Base-by-base conservation (phyloP, 345 rosid species). In the Bruguiera sexangula region DNA sequence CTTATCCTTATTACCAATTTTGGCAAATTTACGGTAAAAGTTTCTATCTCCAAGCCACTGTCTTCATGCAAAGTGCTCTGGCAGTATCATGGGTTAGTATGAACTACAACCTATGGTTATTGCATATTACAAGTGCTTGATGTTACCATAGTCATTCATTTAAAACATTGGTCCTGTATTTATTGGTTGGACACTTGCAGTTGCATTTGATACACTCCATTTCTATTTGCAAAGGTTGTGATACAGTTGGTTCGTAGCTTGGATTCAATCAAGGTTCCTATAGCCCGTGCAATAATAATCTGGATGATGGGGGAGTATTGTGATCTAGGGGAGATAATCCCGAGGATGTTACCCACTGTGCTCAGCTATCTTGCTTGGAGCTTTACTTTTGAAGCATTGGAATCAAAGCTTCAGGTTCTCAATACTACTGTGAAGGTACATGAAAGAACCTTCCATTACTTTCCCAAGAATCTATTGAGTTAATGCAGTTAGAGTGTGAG, bases 241-340 rank as follows among this genome's bases (percentile, higher is more conserved):
- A 80, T 90, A 67, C 96, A 87, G 82, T 75, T 95, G 79, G 76
- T 95, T 62, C 87, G 90, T 72, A 78, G 85, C 79, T 82, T 95
- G 80, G 99, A 95, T 80, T 83, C 96, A 66, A 80, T 95, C 79
- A 92, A 82, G 83, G 88, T 92, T 65, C 79, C 98, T 65, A 86
- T 89, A 69, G 96, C 96, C 63, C 98, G 99, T 68, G 93, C 91
- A 72, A 87, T 86, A 70, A 80, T 95, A 80, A 84, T 89, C 79
- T 95, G 99, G 99, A 88, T 95, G 96, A 76, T 88, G 67, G 99
- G 96, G 60, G 96, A 87, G 69, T 95, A 92, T 74, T 76, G 83
- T 77, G 80, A 86, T 56, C 18, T 88, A 80, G 98, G 98, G 67
- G 85, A 81, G 67, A 84, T 74, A 69, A 88, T 95, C 67, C 93